phyloP scores from a whole-genome alignment of 2,329 filamentous ascomycete species.

The Tolypocladium capitatum region DNA sequence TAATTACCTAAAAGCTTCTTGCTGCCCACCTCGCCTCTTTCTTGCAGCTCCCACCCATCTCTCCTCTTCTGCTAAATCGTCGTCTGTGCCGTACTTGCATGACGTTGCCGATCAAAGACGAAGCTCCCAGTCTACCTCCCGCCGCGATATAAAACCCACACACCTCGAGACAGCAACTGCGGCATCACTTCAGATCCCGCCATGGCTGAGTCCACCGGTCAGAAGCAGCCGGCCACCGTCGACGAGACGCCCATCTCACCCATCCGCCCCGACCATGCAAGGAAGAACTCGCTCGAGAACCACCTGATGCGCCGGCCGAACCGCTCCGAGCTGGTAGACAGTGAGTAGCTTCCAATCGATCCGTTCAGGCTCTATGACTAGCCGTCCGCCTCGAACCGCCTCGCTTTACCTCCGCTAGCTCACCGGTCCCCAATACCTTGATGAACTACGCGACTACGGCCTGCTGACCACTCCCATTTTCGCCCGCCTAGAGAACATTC shows the following conservation, averaged over 20 bases:
- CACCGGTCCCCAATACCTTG: neutral
- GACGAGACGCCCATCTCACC: constrained; percentile 42
- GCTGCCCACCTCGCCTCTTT: neutral
- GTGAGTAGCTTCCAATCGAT: constrained; percentile 32
- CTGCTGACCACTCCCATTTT: neutral
- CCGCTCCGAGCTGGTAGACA: constrained; percentile 65
- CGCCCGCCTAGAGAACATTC: constrained; percentile 58
- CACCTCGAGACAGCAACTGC: too few relatives aligned
- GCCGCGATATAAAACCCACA: neutral
- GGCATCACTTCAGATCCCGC: constrained; percentile 3
- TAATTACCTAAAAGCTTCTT: constrained; percentile 2
- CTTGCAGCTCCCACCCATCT: neutral
- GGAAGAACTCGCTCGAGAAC: constrained; percentile 60
- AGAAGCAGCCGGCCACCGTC: constrained; percentile 14
- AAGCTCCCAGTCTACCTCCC: neutral
- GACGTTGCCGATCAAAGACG: neutral
- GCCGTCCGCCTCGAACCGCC: neutral
- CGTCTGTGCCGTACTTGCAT: neutral
- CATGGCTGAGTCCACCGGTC: constrained; percentile 17
- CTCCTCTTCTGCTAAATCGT: neutral
- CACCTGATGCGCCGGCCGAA: constrained; percentile 62
- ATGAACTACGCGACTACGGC: neutral
- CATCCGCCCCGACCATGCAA: constrained; percentile 34
- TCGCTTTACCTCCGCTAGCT: neutral
- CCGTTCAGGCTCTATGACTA: neutral